Base-by-base conservation (phyloP, 2,329 filamentous ascomycete genomes). In the Fusarium annulatum region DNA sequence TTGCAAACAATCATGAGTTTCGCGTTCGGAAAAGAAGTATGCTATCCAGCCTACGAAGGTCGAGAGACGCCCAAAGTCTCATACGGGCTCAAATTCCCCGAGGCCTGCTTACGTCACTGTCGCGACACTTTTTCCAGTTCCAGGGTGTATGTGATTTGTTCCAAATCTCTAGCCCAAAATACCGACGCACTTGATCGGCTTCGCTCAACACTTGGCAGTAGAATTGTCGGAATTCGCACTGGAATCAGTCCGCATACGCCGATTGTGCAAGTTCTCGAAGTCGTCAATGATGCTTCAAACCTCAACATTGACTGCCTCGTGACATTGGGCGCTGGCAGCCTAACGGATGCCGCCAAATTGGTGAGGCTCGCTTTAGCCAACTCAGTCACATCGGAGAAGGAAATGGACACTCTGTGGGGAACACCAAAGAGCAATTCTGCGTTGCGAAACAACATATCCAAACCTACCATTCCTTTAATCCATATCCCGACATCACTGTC, bases 311-410 rank as follows among this genome's bases (percentile, higher is more conserved):
- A 90, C 79, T 82, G 86, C 45, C 76, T 90, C 9, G 77, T 90
- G 16, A 90, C 88, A 0, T 77, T 90, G 5, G 88, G 89, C 7
- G 88, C 83, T 2, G 88, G 88, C 0, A 88, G 85, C 52, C 76
- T 90, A n/a, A 89, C 86, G 0, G 88, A 90, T 75, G 87, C 82
- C 1, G 87, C 87, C 0, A 90, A 90, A 76, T 80, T 90, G 3
- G 80, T 87, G 33, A 80, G 84, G 8, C 79, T 88, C 28, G 86
- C 84, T 7, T 79, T 88, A 6, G 85, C 86, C n/a, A 89, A 89
- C 68, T 76, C 82, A 15, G 82, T 81, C 45, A 74, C 77, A 9
- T 84, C 82, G 0, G 64, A 79, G 9, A 77, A 82, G 1, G 83
- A 83, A 9, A 79, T 88, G 48, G 73, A 80, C 41, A 82, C 79